Evolutionary conservation across 2,329 filamentous ascomycete genomes (phyloP).

Genomic region (Alternaria gansuensis): DNA sequence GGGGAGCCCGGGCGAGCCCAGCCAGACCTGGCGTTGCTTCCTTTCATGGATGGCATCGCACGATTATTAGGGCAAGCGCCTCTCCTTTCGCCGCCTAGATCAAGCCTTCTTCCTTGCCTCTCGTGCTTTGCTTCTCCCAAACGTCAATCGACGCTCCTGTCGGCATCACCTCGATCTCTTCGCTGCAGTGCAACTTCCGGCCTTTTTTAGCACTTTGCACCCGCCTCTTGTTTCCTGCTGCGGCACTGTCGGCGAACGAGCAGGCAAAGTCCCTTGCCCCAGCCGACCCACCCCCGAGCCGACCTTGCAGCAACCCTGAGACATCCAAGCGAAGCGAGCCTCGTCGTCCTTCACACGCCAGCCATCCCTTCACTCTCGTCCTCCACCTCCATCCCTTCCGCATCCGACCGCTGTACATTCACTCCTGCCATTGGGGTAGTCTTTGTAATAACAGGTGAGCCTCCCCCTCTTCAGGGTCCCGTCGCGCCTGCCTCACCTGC

Average conservation of each 20-base stretch:
- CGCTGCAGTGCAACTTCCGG: conserved; percentile 40
- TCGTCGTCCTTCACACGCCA: conserved; percentile 37
- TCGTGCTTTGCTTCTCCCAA: conserved; percentile 27
- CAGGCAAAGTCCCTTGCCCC: conserved; percentile 22
- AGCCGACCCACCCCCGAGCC: conserved; percentile 38
- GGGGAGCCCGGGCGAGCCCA: conserved; percentile 25
- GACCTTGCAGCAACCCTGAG: conserved; percentile 42
- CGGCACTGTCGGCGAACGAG: conserved; percentile 31
- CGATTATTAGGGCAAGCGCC: conserved; percentile 29
- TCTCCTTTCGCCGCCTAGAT: conserved; percentile 36
- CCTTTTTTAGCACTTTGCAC: conserved; percentile 14
- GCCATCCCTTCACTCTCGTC: conserved; percentile 40
- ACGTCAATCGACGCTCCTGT: conserved; percentile 21
- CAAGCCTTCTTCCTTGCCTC: conserved; percentile 24
- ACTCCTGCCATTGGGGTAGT: conserved; percentile 17
- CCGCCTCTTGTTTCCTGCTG: conserved; percentile 37
- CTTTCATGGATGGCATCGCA: conserved; percentile 27
- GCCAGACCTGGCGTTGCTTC: conserved; percentile 30
- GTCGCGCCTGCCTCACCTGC: conserved; percentile 18
- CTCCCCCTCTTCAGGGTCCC: conserved; percentile 9
- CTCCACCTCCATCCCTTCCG: conserved; percentile 18
- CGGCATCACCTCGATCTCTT: conserved; percentile 26
- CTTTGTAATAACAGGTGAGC: conserved; percentile 47
- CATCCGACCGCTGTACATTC: conserved; percentile 11
- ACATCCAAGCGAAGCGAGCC: conserved; percentile 44